Evolutionary conservation across 495 filamentous ascomycete genomes (phyloP).

Genomic region (Neurospora tetraspora): DNA sequence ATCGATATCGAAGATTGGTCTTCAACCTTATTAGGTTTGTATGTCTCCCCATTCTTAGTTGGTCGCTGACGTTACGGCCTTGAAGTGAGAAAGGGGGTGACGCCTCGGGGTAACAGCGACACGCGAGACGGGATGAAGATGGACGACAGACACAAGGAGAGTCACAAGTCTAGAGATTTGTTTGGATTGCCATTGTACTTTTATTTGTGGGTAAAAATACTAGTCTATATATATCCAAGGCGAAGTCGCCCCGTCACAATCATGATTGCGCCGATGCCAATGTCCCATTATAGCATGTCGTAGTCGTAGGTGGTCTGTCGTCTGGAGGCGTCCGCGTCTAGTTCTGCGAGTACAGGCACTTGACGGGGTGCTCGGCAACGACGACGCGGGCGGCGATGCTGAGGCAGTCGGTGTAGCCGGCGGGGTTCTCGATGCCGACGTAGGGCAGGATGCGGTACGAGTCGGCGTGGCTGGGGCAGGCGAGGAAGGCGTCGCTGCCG

Average conservation of each 20-base stretch:
- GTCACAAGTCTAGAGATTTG: background rate
- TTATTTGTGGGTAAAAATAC: background rate
- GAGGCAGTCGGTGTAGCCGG: conserved; percentile 33
- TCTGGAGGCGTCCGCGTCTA: background rate
- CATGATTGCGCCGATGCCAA: background rate
- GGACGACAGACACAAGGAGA: background rate
- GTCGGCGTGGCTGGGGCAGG: background rate
- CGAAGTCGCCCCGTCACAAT: background rate
- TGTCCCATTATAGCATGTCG: background rate
- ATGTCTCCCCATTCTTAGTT: background rate
- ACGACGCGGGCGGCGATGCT: conserved; percentile 30
- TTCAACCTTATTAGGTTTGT: no score
- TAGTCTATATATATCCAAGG: background rate
- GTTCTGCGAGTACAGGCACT: conserved; percentile 12
- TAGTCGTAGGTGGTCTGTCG: background rate
- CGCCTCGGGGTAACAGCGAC: background rate
- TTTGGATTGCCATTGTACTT: background rate
- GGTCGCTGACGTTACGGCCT: background rate
- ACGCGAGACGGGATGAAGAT: background rate
- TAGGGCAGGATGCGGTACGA: conserved; percentile 41
- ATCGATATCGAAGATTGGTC: no score
- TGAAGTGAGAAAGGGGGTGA: background rate
- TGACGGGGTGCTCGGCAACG: conserved; percentile 14
- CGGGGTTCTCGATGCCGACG: conserved; percentile 34
- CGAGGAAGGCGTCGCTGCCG: no score